Evolutionary conservation across 164 flowering plant species (phyloP).

Genomic region (Umbellularia californica): DNA sequence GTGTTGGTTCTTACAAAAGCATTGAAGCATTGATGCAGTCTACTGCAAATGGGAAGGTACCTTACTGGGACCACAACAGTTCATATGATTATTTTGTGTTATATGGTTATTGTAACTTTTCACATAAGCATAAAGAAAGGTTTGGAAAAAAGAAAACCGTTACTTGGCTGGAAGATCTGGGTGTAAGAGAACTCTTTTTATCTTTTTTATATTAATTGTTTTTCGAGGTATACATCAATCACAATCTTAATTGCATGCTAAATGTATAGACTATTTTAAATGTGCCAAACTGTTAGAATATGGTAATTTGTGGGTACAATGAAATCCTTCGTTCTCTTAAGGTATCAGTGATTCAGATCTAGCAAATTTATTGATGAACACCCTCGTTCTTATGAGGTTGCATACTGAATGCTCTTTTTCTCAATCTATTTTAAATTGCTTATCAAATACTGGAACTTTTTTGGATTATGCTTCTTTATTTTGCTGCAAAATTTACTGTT

Average conservation of each 20-base stretch:
- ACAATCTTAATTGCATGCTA: too few relatives aligned
- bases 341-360: not conserved
- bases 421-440: not conserved
- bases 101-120: not conserved
- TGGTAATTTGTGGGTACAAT: too few relatives aligned
- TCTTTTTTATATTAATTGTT: too few relatives aligned
- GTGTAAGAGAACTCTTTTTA: too few relatives aligned
- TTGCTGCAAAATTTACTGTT: not conserved
- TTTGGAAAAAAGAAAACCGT: too few relatives aligned
- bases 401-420: not conserved
- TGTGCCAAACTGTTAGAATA: too few relatives aligned
- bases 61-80: not conserved
- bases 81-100: not conserved
- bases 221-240: too few relatives aligned
- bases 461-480: not conserved
- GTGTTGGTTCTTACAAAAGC: constrained; percentile 50
- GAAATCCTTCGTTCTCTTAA: too few relatives aligned
- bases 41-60: constrained; percentile 59
- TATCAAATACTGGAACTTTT: not conserved
- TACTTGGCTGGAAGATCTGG: too few relatives aligned
- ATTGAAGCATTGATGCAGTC: constrained; percentile 72
- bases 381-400: not conserved
- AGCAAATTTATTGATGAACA: not conserved
- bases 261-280: too few relatives aligned
- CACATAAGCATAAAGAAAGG: too few relatives aligned